phyloP scores from a whole-genome alignment of 805 yeast genomes.

The Pichia occidentalis region DNA sequence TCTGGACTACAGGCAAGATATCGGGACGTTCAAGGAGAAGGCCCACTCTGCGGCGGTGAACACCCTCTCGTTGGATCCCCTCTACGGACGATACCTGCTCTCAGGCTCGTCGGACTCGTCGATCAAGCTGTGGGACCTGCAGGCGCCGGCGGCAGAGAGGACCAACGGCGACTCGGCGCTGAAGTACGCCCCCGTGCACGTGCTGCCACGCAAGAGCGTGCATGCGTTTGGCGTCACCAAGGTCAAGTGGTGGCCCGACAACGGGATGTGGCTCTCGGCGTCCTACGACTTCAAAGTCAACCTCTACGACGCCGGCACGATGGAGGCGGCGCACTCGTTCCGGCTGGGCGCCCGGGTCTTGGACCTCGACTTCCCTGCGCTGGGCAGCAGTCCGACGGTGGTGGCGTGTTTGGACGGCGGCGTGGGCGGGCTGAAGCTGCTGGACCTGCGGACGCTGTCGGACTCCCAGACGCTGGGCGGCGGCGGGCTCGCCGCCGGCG shows the following conservation, averaged over 20 bases:
- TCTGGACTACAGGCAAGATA: conserved; percentile 14
- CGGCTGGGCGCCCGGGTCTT: conserved; percentile 57
- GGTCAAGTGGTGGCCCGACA: conserved; percentile 88
- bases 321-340: conserved; percentile 63
- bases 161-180: conserved; percentile 10
- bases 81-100: conserved; percentile 41
- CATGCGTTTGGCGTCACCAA: conserved; percentile 72
- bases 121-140: conserved; percentile 60
- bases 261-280: conserved; percentile 76
- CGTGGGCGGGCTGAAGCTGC: conserved; percentile 38
- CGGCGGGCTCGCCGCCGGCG: conserved; percentile 26
- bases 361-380: conserved; percentile 54
- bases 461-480: conserved; percentile 59
- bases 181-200: conserved; percentile 19
- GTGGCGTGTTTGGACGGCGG: conserved; percentile 65
- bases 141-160: conserved; percentile 16
- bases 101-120: conserved; percentile 73
- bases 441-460: conserved; percentile 70
- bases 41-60: conserved; percentile 52
- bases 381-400: conserved; percentile 44
- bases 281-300: conserved; percentile 74
- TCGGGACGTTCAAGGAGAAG: conserved; percentile 35
- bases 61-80: conserved; percentile 48
- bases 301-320: conserved; percentile 70
- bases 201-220: conserved; percentile 31